Conservation (phyloP, 2,329 filamentous ascomycete genomes). For the Grosmannia serpens region DNA sequence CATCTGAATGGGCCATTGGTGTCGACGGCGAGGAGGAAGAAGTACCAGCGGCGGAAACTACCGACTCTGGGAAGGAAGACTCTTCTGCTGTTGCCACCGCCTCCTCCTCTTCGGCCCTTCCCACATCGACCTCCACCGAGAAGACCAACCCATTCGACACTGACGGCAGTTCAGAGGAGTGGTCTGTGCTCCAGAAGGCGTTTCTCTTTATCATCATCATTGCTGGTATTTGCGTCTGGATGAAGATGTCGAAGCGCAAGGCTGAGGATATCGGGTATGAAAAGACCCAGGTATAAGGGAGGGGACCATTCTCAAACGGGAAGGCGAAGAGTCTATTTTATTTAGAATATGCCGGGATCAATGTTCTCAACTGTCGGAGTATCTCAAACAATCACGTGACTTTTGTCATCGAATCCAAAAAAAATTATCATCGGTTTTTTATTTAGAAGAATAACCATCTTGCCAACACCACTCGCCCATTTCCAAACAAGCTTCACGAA, state of each 20-base stretch:
- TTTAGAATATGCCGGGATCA: background rate
- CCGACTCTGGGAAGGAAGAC: constrained; percentile 16
- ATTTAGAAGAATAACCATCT: background rate
- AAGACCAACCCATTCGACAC: constrained; percentile 3
- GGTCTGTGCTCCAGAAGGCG: constrained; percentile 36
- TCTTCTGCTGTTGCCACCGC: constrained; percentile 3
- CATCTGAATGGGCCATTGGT: constrained; percentile 25
- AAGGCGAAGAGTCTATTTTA: background rate
- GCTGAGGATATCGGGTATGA: constrained; percentile 25
- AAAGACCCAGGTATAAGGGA: constrained; percentile 29
- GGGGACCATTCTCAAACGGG: background rate
- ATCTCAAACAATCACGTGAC: background rate
- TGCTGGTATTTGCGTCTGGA: constrained; percentile 31
- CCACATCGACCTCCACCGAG: background rate
- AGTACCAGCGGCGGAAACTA: background rate
- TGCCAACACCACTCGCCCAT: background rate
- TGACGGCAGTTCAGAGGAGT: constrained; percentile 20
- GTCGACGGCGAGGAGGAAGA: constrained; percentile 21
- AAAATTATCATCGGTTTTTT: background rate
- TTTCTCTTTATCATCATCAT: constrained; percentile 37
- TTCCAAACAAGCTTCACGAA: background rate
- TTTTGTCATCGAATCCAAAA: background rate
- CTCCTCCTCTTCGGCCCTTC: background rate
- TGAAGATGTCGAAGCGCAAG: constrained; percentile 28
- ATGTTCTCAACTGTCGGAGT: background rate